Percentiles rank a stretch among this genome's conserved stretches.
phyloP scores from a whole-genome alignment of 2,329 filamentous ascomycete genomes.

The Cladosporium colombiae region DNA sequence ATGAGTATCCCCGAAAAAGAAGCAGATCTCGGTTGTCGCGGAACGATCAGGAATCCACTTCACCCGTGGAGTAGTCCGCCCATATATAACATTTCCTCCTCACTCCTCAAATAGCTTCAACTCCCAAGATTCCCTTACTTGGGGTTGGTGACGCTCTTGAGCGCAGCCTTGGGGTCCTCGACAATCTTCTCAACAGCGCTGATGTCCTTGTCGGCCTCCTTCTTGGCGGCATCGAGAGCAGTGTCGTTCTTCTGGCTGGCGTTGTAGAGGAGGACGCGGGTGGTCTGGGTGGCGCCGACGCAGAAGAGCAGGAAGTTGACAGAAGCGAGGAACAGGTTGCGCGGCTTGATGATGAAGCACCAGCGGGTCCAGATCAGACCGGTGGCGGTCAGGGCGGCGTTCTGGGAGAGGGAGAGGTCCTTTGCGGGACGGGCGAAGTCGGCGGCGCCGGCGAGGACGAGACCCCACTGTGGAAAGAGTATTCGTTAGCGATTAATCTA shows the following conservation, averaged over 20 bases:
- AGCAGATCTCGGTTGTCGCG: background rate
- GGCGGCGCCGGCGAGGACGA: conserved; percentile 88
- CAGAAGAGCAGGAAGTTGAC: conserved; percentile 98
- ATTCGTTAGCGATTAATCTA: conserved; percentile 12
- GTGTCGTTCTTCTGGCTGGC: conserved; percentile 59
- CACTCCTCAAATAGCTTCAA: background rate
- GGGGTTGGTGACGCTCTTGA: conserved; percentile 21
- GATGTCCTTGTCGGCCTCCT: conserved; percentile 38
- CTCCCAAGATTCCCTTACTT: conserved; percentile 6
- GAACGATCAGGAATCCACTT: background rate
- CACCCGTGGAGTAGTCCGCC: background rate
- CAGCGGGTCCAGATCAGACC: conserved; percentile 97
- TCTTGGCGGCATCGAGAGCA: conserved; percentile 44
- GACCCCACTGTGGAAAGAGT: conserved; percentile 66
- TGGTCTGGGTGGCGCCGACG: conserved; percentile 80
- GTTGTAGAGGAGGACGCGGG: conserved; percentile 71
- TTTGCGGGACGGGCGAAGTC: conserved; percentile 90
- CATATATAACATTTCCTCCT: conserved; percentile 13
- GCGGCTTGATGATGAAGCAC: conserved; percentile 95
- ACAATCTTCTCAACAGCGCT: conserved; percentile 38
- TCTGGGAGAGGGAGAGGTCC: conserved; percentile 91
- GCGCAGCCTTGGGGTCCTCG: conserved; percentile 31
- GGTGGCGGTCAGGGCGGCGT: conserved; percentile 83
- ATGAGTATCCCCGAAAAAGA: background rate
- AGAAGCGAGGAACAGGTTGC: conserved; percentile 86